Conservation (phyloP, 2,329 filamentous ascomycete genomes). For the Hypoxylon sp. region DNA sequence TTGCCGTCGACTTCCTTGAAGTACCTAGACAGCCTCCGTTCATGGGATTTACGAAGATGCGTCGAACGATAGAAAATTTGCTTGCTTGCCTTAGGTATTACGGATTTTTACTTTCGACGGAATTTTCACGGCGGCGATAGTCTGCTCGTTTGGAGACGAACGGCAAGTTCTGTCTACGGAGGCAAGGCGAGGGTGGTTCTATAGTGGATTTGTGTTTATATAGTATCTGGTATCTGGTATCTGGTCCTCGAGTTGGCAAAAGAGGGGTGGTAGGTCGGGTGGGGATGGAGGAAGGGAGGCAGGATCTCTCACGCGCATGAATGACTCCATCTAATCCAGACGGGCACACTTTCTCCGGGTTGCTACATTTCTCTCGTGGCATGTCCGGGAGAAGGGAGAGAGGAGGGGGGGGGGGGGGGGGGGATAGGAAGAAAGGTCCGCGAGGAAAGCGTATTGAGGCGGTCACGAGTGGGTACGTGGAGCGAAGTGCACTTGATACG, state of each 20-base stretch:
- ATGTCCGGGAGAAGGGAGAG: no score
- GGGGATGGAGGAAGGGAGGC: not conserved
- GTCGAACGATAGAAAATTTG: constrained; percentile 8
- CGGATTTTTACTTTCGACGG: constrained; percentile 7
- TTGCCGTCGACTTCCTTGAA: not conserved
- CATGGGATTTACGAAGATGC: constrained; percentile 1
- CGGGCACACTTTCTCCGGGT: not conserved
- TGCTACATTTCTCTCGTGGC: not conserved
- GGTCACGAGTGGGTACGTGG: constrained; percentile 6
- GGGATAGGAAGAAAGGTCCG: constrained; percentile 1
- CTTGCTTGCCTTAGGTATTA: no score
- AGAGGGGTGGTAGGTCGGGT: no score
- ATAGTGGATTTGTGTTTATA: constrained; percentile 23
- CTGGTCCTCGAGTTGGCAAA: constrained; percentile 9
- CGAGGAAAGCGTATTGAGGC: not conserved
- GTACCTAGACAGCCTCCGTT: constrained; percentile 10
- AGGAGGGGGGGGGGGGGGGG: no score
- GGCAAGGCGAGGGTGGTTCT: not conserved
- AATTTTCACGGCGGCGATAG: not conserved
- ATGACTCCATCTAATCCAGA: not conserved
- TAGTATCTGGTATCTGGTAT: constrained; percentile 4
- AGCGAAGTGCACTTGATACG: constrained; percentile 1
- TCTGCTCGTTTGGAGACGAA: not conserved
- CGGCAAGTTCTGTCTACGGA: not conserved
- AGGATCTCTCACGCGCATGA: not conserved